These are phyloP conservation scores for Myxozyma kluyveri DNA, from an alignment of 805 yeast genomes.

Conservation along the genomic window DNA sequence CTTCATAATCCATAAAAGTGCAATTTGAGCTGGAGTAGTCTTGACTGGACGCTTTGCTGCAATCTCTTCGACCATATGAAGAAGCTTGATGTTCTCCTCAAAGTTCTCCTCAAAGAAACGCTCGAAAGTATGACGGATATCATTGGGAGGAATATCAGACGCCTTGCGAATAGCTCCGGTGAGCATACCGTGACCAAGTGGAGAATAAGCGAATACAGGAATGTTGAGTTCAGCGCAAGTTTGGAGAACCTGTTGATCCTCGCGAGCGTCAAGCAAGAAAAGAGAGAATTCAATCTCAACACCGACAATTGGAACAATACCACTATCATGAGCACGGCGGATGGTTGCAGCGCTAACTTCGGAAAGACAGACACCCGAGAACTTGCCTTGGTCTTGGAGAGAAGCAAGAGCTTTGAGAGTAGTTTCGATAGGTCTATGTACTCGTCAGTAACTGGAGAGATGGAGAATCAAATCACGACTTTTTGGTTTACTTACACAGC, in stretches of 20 bases:
- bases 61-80: constrained; percentile 48
- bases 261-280: constrained; percentile 56
- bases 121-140: constrained; percentile 51
- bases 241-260: constrained; percentile 58
- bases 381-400: constrained; percentile 57
- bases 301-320: constrained; percentile 54
- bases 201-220: constrained; percentile 78
- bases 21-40: constrained; percentile 61
- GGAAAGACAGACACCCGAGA: constrained; percentile 70
- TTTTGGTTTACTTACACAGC: neutral
- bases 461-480: neutral
- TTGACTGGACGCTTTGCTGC: constrained; percentile 43
- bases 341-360: constrained; percentile 68
- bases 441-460: neutral
- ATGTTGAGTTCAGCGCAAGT: constrained; percentile 58
- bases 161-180: constrained; percentile 56
- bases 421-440: constrained; percentile 55
- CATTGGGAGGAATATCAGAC: constrained; percentile 54
- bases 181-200: constrained; percentile 74
- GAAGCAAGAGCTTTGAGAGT: constrained; percentile 56
- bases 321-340: constrained; percentile 54
- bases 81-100: constrained; percentile 50
- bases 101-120: constrained; percentile 60
- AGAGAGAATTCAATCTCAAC: constrained; percentile 80
- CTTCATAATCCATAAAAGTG: constrained; percentile 63